Evolutionary conservation across 140 eudicot species (phyloP), one percentile per base, ranked within the genome.

Genomic region (Ambrosia hybrid): DNA sequence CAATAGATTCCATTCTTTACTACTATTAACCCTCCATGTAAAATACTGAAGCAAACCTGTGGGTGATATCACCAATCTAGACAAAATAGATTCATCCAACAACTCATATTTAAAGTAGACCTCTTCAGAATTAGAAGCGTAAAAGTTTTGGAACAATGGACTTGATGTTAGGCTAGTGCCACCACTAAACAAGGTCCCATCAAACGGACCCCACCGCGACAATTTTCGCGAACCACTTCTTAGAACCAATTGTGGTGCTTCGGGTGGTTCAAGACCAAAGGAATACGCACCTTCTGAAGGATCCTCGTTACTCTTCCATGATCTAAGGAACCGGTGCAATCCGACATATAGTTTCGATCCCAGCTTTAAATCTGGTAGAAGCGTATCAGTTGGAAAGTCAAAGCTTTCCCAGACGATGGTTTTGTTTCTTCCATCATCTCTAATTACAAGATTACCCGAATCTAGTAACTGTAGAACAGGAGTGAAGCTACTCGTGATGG

Each of bases 391-490:
- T 4, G 76, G 78, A 71, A 26, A 72, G 70, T 83, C 80, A 49
- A 80, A 76, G 41, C 87, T 83, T 51, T 79, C 74, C 87, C 87
- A 83, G 13, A 76, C 43, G 30, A 67, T 9, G 14, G 67, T 55
- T 9, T 11, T 55, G 62, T 75, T 68, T 6, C 33, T 48, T 37
- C 57, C 65, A 10, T 57, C 80, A 15, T 77, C 69, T 76, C 59
- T 65, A 26, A 83, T 55, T 21, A 83, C 88, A 55, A 83, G 81
- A 76, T 83, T 83, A 38, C 88, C 88, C 1, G 85, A 36, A 34
- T 80, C 67, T 74, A 76, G 14, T 46, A 83, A 65, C 80, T 83
- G 83, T 1, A 77, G 45, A 34, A 81, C 82, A 10, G 82, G 85
- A 21, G 7, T 55, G 69, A 56, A 65, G 51, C 21, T 21, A 21